phyloP scores from a whole-genome alignment of 2,329 filamentous ascomycete genomes.

The Ilyonectria sp. region DNA sequence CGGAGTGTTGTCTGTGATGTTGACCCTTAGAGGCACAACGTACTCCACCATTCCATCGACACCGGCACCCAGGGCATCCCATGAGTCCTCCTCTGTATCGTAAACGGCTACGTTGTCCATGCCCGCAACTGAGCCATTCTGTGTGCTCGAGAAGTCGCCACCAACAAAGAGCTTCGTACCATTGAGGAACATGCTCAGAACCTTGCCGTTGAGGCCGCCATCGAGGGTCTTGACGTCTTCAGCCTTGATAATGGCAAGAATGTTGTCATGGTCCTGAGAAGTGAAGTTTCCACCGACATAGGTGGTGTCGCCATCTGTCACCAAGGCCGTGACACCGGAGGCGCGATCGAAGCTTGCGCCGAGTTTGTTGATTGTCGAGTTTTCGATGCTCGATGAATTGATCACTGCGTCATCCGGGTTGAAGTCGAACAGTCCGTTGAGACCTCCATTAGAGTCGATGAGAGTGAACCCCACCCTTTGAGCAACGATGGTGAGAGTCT shows the following conservation, averaged over 20 bases:
- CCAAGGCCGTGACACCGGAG: constrained; percentile 81
- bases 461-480: constrained; percentile 86
- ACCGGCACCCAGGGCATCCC: constrained; percentile 86
- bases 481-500: constrained; percentile 85
- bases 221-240: constrained; percentile 74
- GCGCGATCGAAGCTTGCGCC: constrained; percentile 77
- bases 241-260: constrained; percentile 80
- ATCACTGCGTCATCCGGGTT: constrained; percentile 72
- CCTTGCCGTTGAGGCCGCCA: constrained; percentile 84
- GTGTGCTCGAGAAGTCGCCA: constrained; percentile 86
- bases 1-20: constrained; percentile 77
- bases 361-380: constrained; percentile 83
- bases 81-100: constrained; percentile 76
- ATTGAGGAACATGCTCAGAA: constrained; percentile 80
- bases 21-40: constrained; percentile 84
- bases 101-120: constrained; percentile 85
- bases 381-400: constrained; percentile 74
- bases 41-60: constrained; percentile 84
- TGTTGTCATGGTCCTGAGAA: constrained; percentile 77
- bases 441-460: constrained; percentile 80
- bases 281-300: constrained; percentile 92
- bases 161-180: constrained; percentile 82
- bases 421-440: constrained; percentile 94
- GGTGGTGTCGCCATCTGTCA: constrained; percentile 73
- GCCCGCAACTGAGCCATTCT: constrained; percentile 71